phyloP scores from a whole-genome alignment of 768 basidiomycete species.

The Dioszegia hungarica region DNA sequence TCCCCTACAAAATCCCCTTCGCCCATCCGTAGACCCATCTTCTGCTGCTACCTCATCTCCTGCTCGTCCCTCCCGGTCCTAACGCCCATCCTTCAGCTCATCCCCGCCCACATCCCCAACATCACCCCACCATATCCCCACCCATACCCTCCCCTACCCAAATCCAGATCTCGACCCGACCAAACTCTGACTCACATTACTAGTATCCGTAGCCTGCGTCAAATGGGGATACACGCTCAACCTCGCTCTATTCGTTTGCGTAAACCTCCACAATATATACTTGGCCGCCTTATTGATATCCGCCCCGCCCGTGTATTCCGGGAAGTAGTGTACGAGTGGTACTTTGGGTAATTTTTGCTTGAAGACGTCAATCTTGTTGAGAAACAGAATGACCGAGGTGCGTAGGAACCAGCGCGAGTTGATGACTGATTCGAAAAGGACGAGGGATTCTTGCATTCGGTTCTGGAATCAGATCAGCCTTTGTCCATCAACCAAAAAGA shows the following conservation, averaged over 20 bases:
- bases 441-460: slow-evolving; percentile 68
- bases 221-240: slow-evolving; percentile 83
- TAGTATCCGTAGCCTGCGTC: slow-evolving; percentile 84
- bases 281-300: slow-evolving; percentile 93
- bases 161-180: background rate
- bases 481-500: too few relatives aligned
- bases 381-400: slow-evolving; percentile 58
- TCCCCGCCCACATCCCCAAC: too few relatives aligned
- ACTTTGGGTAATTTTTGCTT: slow-evolving; percentile 65
- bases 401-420: slow-evolving; percentile 71
- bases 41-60: too few relatives aligned
- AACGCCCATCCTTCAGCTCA: too few relatives aligned
- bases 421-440: slow-evolving; percentile 71
- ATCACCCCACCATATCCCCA: background rate
- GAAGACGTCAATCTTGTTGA: slow-evolving; percentile 64
- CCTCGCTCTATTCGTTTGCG: slow-evolving; percentile 61
- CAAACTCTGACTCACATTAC: slow-evolving; percentile 57
- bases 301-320: slow-evolving; percentile 74
- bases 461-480: too few relatives aligned
- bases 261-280: slow-evolving; percentile 90
- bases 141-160: background rate
- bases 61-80: too few relatives aligned
- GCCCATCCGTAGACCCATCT: too few relatives aligned
- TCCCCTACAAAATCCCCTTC: too few relatives aligned
- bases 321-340: slow-evolving; percentile 59